Percentiles rank a stretch among this genome's conserved stretches.
These are phyloP conservation scores for Glycine soja DNA, from an alignment of 306 rosid species.

Conservation along the genomic window DNA sequence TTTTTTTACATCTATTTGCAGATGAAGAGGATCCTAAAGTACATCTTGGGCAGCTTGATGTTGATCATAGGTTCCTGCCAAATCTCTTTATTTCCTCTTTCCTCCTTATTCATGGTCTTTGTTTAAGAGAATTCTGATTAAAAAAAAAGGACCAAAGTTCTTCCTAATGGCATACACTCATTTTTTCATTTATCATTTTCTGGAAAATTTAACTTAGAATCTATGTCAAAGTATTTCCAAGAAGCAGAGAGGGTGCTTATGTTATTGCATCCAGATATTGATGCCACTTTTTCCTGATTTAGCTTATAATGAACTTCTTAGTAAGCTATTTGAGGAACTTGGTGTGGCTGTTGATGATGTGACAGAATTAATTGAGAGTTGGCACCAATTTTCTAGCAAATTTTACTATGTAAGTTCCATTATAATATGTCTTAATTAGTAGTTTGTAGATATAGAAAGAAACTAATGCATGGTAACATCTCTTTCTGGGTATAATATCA, in stretches of 20 bases:
- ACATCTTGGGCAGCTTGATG: conserved; percentile 73
- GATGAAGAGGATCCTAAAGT: conserved; percentile 38
- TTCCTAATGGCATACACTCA: conserved; percentile 63
- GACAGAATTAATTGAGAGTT: conserved; percentile 60
- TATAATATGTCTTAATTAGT: background rate
- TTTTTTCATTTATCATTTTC: conserved; percentile 59
- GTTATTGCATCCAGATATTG: conserved; percentile 67
- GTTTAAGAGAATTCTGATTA: background rate
- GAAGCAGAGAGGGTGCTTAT: conserved; percentile 65
- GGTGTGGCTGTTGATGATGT: conserved; percentile 61
- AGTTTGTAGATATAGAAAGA: background rate
- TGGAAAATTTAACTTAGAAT: conserved; percentile 62
- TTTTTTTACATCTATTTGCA: conserved; percentile 37
- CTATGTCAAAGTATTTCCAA: conserved; percentile 57
- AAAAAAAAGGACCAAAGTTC: conserved; percentile 43
- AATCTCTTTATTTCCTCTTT: background rate
- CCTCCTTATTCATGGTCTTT: background rate
- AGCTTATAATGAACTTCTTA: conserved; percentile 63
- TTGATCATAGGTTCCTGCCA: background rate
- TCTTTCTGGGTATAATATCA: background rate
- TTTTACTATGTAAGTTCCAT: conserved; percentile 26
- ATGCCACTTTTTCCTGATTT: conserved; percentile 64
- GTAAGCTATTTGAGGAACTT: conserved; percentile 64
- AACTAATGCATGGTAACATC: background rate
- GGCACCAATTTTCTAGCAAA: conserved; percentile 21